phyloP scores from a whole-genome alignment of 805 yeast genomes.

The Cyberlindnera mississippiensis region DNA sequence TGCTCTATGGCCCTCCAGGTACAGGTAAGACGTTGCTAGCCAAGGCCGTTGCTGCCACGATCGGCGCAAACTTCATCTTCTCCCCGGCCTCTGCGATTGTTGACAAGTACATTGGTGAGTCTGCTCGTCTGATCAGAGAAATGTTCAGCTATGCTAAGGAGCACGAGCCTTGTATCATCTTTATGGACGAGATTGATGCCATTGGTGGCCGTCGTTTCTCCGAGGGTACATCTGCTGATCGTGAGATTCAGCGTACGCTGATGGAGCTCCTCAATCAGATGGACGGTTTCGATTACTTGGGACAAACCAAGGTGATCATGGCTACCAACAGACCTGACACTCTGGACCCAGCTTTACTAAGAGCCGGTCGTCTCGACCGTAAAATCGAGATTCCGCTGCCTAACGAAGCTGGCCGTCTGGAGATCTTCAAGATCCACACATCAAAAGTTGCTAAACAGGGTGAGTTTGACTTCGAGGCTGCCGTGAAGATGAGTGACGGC shows the following conservation, averaged over 20 bases:
- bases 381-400: slow-evolving; percentile 95
- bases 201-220: slow-evolving; percentile 97
- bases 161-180: slow-evolving; percentile 96
- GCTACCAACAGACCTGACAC: slow-evolving; percentile 99
- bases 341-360: slow-evolving; percentile 90
- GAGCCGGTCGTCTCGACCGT: slow-evolving; percentile 97
- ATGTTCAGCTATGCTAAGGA: slow-evolving; percentile 98
- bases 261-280: slow-evolving; percentile 96
- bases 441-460: slow-evolving; percentile 83
- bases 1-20: slow-evolving; percentile 97
- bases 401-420: slow-evolving; percentile 91
- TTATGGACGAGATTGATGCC: slow-evolving; percentile 98
- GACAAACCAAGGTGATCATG: slow-evolving; percentile 97
- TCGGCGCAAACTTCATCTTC: slow-evolving; percentile 95
- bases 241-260: slow-evolving; percentile 96
- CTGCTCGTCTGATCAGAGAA: slow-evolving; percentile 93
- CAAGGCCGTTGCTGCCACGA: slow-evolving; percentile 97
- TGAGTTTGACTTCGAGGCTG: slow-evolving; percentile 95
- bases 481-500: slow-evolving; percentile 98
- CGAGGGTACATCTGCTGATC: slow-evolving; percentile 97
- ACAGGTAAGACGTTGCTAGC: slow-evolving; percentile 96
- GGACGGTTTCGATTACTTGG: slow-evolving; percentile 97
- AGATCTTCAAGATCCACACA: slow-evolving; percentile 91
- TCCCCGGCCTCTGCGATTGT: slow-evolving; percentile 99
- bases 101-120: slow-evolving; percentile 96